A percentile compares a stretch with the other conserved stretches of the same genome.
Evolutionary conservation across 169 alveolate species (phyloP).

Genomic region (Cryptosporidium andersoni): DNA sequence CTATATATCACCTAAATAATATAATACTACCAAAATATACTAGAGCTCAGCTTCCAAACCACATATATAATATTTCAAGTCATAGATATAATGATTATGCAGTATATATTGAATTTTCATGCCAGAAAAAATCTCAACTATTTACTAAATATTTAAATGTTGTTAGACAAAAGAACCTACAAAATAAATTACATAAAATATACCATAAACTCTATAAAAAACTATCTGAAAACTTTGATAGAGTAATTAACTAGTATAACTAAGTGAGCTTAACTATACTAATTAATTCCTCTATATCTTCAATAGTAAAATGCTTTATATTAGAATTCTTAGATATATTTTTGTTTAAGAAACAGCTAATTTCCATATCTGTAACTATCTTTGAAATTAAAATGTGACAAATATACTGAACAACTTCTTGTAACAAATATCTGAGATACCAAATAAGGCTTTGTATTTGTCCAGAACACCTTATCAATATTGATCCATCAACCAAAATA

Average conservation of each 20-base stretch:
- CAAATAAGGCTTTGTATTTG: conserved; percentile 52
- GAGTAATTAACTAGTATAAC: background rate
- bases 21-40: conserved; percentile 53
- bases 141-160: conserved; percentile 12
- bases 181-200: background rate
- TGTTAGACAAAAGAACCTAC: background rate
- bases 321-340: background rate
- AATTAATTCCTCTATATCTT: conserved; percentile 6
- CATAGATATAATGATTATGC: conserved; percentile 44
- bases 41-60: conserved; percentile 2
- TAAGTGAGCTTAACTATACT: conserved; percentile 13
- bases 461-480: conserved; percentile 51
- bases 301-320: background rate
- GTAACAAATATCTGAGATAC: conserved; percentile 50
- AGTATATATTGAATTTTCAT: conserved; percentile 40
- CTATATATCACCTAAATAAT: conserved; percentile 30
- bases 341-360: background rate
- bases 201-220: conserved; percentile 1
- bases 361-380: too few species aligned
- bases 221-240: background rate
- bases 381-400: conserved; percentile 1
- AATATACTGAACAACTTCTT: conserved; percentile 28
- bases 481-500: conserved; percentile 48
- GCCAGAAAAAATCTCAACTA: conserved; percentile 20
- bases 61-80: background rate